Base-by-base conservation (phyloP, 2,329 filamentous ascomycete species). In the Botryosphaeria dothidea region DNA sequence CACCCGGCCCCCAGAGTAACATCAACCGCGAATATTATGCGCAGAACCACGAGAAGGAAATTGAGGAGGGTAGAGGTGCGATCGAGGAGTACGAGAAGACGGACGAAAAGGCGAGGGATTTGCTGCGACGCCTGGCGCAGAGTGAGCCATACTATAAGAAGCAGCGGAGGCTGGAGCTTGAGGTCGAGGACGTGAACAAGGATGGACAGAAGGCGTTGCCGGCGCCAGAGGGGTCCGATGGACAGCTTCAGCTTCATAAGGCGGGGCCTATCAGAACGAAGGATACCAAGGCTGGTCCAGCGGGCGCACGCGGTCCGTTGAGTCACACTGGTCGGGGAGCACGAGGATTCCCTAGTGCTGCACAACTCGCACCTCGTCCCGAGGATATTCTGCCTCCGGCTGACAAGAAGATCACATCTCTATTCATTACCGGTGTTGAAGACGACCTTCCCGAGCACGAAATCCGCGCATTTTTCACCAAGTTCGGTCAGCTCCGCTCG, bases 11-110 rank as follows among this genome's bases (percentile, higher is more conserved):
- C 0, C 87, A 92, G 68, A 96, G 92, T 76, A 90, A 92, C 64
- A 92, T 99, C 78, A 99, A 99, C 81, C 84, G 95, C 71, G 93
- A 99, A 79, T 99, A 95, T 79, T 99, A 96, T 78, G 95, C 95
- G 15, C 95, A 99, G 76, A 95, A 98, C 75, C 93, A 98, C 78
- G 94, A 98, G 81, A 91, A 90, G 73, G 92, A 96, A 67, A 93
- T 99, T 57, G 93, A 98, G 74, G 93, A 98, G 71, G 95, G 95
- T 2, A 85, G 91, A 68, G 92, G 90, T 6, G 80, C 76, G 17
- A 84, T 92, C 8, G 95, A 98, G 75, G 93, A 92, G 69, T 98
- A 97, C 75, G 93, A 96, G 68, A 96, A 97, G 84, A 95, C 94
- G 1, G 95, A 99, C 72, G 94, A 98, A 75, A 98, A 98, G 79